These are phyloP conservation scores for Blastocystis sp. DNA, from an alignment of 352 stramenopile species.

Conservation along the genomic window DNA sequence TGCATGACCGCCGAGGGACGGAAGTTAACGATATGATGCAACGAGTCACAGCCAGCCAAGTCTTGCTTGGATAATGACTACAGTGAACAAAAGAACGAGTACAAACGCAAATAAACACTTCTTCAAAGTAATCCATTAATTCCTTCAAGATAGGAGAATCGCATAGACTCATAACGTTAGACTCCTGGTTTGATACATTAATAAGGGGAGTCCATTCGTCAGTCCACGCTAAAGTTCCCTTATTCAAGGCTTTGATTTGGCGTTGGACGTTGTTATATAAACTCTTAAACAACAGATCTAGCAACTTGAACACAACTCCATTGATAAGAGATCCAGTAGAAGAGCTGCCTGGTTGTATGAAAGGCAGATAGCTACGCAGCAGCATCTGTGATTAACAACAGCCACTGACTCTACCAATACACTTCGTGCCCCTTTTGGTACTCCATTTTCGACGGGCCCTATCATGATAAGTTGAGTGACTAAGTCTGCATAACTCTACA, in stretches of 20 bases:
- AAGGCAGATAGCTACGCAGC: background rate
- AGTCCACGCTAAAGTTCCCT: background rate
- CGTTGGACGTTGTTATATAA: background rate
- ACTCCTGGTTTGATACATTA: background rate
- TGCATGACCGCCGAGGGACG: conserved; percentile 6
- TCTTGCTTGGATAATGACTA: background rate
- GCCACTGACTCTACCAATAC: background rate
- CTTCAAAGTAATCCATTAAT: background rate
- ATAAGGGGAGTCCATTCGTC: background rate
- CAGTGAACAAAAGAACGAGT: background rate
- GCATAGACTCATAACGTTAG: background rate
- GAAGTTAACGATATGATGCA: background rate
- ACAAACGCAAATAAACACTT: background rate
- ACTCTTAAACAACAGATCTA: background rate
- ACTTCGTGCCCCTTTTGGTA: background rate
- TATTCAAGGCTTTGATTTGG: background rate
- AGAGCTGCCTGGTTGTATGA: background rate
- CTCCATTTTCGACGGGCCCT: background rate
- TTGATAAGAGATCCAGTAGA: background rate
- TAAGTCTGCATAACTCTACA: background rate
- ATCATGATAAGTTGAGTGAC: background rate
- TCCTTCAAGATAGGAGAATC: background rate
- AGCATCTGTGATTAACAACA: background rate
- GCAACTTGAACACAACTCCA: background rate
- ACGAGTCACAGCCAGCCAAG: no score